A percentile compares a stretch with the other conserved stretches of the same genome.
Conservation (phyloP, 208 protist genomes). For the Crithidia mellificae region DNA sequence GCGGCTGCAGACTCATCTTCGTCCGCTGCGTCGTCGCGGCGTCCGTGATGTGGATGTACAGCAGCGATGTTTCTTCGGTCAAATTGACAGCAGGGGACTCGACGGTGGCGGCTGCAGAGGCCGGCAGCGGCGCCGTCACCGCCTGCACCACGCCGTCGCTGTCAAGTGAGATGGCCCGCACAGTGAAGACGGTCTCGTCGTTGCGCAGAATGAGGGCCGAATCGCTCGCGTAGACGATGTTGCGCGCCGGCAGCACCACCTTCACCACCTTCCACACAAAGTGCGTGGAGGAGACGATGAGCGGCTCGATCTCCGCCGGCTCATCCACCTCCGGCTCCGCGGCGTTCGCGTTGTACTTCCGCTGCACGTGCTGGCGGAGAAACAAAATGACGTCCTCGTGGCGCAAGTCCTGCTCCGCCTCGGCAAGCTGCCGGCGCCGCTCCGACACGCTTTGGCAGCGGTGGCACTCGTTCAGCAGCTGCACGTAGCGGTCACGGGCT, state of each 20-base stretch:
- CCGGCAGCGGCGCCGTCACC: conserved; percentile 10
- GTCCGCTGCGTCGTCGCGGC: conserved; percentile 5
- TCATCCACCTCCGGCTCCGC: not conserved
- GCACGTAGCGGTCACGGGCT: conserved; percentile 65
- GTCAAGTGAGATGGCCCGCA: conserved; percentile 37
- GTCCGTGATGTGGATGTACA: conserved; percentile 28
- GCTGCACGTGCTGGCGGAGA: conserved; percentile 53
- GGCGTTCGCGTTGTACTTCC: conserved; percentile 36
- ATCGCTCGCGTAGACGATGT: conserved; percentile 29
- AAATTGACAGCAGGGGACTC: conserved; percentile 5
- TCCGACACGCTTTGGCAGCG: conserved; percentile 42
- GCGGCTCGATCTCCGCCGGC: conserved; percentile 4
- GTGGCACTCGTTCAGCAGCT: conserved; percentile 72
- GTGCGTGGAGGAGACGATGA: conserved; percentile 45
- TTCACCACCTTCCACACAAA: conserved; percentile 45
- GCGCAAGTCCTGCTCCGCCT: conserved; percentile 68
- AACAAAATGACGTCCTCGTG: conserved; percentile 77
- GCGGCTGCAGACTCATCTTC: conserved; percentile 22
- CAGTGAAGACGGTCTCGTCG: conserved; percentile 31
- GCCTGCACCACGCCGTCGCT: conserved; percentile 27
- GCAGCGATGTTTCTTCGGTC: conserved; percentile 19
- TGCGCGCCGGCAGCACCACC: conserved; percentile 42
- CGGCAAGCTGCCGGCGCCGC: conserved; percentile 52
- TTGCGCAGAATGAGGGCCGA: conserved; percentile 35
- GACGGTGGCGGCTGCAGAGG: conserved; percentile 22